Evolutionary conservation across 2,329 filamentous ascomycete genomes (phyloP), one percentile per base, ranked within the genome.

Genomic region (Exserohilum rostratum): DNA sequence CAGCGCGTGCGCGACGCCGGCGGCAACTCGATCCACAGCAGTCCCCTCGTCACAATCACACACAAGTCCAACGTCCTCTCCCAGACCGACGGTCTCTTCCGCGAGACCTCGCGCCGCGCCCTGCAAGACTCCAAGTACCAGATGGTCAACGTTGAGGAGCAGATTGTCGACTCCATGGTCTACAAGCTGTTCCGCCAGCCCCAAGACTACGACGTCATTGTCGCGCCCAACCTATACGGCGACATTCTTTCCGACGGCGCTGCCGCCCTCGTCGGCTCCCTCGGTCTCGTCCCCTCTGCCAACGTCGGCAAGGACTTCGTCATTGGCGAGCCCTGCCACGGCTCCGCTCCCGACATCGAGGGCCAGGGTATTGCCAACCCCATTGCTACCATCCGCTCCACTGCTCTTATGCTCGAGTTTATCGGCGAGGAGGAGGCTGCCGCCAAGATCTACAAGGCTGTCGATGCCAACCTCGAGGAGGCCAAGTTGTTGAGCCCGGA

Each of bases 171-270:
- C 79, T 93, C 89, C 58, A 99, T 99, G 95, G 92, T 98, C 54
- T 98, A 98, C 86, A 98, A 98, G 83, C 89, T 99, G 53, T 98
- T 98, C 87, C 91, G 93, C 59, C 91, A 98, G 79, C 95, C 95
- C 38, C 85, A 89, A 71, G 89, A 89, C 72, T 99, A 98, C 86
- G 95, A 99, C 76, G 93, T 98, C 64, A 96, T 99, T 67, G 95
- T 99, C 42, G 95, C 93, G 7, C 95, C 93, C 47, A 98, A 98
- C 80, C 85, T 99, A 58, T 98, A 99, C 79, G 95, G 95, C 65
- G 95, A 99, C 77, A 95, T 99, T 65, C 83, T 99, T 34, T 96
- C 92, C 2, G 95, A 99, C 76, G 93, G 92, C 63, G 93, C 95
- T 46, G 95, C 95, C 22, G 95, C 95, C 2, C 87, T 98, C 27